Evolutionary conservation across 2,329 filamentous ascomycete genomes (phyloP).

Genomic region (Pseudogymnoascus verrucosus): DNA sequence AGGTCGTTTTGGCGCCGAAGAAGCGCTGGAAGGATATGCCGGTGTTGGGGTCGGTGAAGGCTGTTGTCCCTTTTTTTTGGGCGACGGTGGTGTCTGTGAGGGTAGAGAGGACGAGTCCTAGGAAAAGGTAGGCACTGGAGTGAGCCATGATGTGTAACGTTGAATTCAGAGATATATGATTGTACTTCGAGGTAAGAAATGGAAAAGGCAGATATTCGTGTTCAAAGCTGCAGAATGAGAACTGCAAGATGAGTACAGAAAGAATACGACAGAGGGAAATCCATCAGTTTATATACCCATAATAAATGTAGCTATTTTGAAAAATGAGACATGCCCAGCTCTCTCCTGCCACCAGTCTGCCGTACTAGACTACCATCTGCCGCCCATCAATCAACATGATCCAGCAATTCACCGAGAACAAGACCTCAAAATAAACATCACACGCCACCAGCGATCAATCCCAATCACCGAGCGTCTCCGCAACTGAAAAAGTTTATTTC

Average conservation of each 20-base stretch:
- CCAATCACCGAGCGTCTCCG: not conserved
- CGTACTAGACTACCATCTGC: not conserved
- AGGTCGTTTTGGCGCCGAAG: conserved; percentile 33
- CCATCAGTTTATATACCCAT: not conserved
- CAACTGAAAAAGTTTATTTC: not conserved
- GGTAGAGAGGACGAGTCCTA: not conserved
- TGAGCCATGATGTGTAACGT: not conserved
- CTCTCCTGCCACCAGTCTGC: not conserved
- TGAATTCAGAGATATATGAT: not conserved
- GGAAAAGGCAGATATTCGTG: not conserved
- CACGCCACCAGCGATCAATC: not conserved
- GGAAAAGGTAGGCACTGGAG: not conserved
- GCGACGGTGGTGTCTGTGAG: not conserved
- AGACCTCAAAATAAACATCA: not conserved
- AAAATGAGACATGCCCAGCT: not conserved
- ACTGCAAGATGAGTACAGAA: not conserved
- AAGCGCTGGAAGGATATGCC: conserved; percentile 32
- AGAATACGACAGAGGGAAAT: not conserved
- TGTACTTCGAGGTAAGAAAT: not conserved
- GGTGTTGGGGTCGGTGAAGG: conserved; percentile 29
- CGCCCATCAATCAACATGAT: not conserved
- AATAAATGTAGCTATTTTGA: not conserved
- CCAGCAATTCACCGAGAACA: not conserved
- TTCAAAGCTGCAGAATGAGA: not conserved
- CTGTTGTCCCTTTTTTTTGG: conserved; percentile 2